phyloP scores from a whole-genome alignment of 2,329 filamentous ascomycete species.

The Scorias spongiosa region DNA sequence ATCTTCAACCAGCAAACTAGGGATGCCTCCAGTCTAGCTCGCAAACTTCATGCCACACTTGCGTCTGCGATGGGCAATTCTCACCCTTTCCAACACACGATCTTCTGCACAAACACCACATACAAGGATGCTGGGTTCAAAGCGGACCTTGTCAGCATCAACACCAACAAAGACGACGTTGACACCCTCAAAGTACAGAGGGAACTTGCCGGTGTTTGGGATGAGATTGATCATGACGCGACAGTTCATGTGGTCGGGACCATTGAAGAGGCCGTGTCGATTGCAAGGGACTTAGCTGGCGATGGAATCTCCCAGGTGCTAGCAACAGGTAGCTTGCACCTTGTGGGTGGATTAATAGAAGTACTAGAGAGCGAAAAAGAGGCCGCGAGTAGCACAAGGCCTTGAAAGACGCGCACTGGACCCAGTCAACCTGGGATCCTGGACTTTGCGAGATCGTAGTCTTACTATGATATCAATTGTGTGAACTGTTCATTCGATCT shows the following conservation, averaged over 20 bases:
- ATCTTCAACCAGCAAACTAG: slow-evolving; percentile 91
- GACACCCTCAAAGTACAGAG: slow-evolving; percentile 50
- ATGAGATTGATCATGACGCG: slow-evolving; percentile 35
- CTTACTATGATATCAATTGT: too few species aligned
- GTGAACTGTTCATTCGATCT: too few species aligned
- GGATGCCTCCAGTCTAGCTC: slow-evolving; percentile 52
- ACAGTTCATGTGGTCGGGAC: slow-evolving; percentile 45
- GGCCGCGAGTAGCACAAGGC: not conserved
- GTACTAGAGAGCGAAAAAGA: slow-evolving; percentile 41
- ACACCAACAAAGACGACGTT: slow-evolving; percentile 43
- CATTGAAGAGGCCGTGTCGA: slow-evolving; percentile 53
- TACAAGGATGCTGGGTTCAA: slow-evolving; percentile 45
- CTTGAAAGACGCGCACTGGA: too few species aligned
- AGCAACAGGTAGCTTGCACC: slow-evolving; percentile 70
- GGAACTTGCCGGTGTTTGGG: slow-evolving; percentile 47
- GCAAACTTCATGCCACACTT: slow-evolving; percentile 45
- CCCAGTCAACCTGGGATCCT: too few species aligned
- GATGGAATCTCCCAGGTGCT: slow-evolving; percentile 44
- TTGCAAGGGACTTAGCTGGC: slow-evolving; percentile 30
- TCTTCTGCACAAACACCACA: slow-evolving; percentile 70
- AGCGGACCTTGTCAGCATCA: slow-evolving; percentile 48
- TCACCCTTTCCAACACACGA: slow-evolving; percentile 50
- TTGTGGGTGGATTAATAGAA: slow-evolving; percentile 66
- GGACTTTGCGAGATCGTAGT: too few species aligned
- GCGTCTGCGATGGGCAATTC: slow-evolving; percentile 22